Base-by-base conservation (phyloP, 257 asterid genomes). In the Euphrasia confusa region DNA sequence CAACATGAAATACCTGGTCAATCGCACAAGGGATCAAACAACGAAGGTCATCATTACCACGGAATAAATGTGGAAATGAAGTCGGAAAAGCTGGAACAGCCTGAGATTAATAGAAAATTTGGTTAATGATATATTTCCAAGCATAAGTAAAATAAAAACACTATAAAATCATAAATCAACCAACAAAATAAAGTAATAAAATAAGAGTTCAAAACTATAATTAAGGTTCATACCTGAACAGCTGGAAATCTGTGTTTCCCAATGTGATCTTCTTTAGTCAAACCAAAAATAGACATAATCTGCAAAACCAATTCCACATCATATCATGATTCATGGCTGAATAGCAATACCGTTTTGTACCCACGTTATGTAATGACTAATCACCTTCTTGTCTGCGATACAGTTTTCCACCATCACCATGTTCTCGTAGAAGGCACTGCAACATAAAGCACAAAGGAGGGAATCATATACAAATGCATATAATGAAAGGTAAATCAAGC, bases 1-100 rank as follows among this genome's bases (percentile, higher is more conserved):
- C n/a, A 64, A 10, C 11, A 58, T 72, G 64, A 69, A 54, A 58
- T 0, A 91, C 98, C 98, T 91, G 98, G 72, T 91, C 97, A 33
- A 91, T 91, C 47, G 98, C 98, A 63, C 98, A 91, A 35, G 98
- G 97, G 78, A 91, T 86, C 85, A 91, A 74, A 78, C 98, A 88
- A 21, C 93, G 95, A 26, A 73, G 82, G 63, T 60, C 81, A 48
- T 91, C 95, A 71, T 80, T 81, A 53, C 79, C 89, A 21, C 85
- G 60, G 76, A 91, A 91, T 32, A 88, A 80, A 79, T 88, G 98
- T 5, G 98, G 95, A 72, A 91, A 91, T 53, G 98, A 88, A 75
- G 90, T 88, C 13, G 96, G 95, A 74, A 91, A 91, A 27, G 95
- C 86, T 45, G 96, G 98, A 77, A 84, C 95, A 56, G 97, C 98